Evolutionary conservation across 257 asterid genomes (phyloP).

Genomic region (Solanum rostratum): DNA sequence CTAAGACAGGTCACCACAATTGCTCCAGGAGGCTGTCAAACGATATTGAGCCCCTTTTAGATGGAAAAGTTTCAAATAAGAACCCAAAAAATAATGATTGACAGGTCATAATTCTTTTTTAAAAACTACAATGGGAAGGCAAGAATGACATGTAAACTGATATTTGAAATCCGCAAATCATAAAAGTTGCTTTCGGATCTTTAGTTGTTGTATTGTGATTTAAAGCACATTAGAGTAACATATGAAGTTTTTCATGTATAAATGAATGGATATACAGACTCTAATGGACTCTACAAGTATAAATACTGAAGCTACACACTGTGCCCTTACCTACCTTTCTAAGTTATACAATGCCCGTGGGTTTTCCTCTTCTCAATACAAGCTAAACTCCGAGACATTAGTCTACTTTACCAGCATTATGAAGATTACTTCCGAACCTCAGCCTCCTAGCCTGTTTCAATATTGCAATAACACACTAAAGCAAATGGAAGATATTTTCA

Average conservation of each 20-base stretch:
- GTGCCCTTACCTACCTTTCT: neutral
- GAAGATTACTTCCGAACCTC: neutral
- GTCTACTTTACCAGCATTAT: neutral
- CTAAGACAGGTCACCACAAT: constrained; percentile 8
- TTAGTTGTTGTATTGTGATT: neutral
- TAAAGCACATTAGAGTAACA: neutral
- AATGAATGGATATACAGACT: neutral
- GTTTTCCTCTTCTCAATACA: neutral
- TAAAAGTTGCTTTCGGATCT: neutral
- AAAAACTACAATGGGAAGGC: neutral
- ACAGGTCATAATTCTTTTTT: neutral
- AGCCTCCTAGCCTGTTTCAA: neutral
- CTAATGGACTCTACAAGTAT: neutral
- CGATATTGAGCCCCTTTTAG: neutral
- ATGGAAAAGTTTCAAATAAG: neutral
- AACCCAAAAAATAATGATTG: neutral
- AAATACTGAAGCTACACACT: neutral
- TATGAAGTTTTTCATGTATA: neutral
- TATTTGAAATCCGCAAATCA: neutral
- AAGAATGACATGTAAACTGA: neutral
- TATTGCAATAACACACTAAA: neutral
- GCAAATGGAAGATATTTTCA: neutral
- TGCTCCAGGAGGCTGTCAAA: constrained; percentile 17
- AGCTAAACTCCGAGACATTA: neutral
- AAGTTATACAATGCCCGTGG: neutral